Percentiles rank a stretch among this genome's conserved stretches.
These are phyloP conservation scores for Stagonosporopsis vannaccii DNA, from an alignment of 2,329 filamentous ascomycete species.

Conservation along the genomic window DNA sequence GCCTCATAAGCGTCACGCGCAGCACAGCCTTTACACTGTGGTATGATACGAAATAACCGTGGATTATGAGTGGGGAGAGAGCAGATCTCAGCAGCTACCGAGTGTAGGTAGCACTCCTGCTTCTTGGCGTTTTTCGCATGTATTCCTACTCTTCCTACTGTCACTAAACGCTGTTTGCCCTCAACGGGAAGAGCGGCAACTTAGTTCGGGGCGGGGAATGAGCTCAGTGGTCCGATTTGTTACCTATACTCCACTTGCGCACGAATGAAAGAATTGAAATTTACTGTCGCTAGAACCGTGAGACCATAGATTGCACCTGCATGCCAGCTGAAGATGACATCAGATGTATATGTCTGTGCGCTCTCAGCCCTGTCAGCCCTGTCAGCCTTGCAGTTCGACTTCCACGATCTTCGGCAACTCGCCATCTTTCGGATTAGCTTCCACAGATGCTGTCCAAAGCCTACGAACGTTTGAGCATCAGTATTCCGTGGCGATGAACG, in stretches of 20 bases:
- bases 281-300: neutral
- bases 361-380: neutral
- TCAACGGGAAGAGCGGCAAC: constrained; percentile 23
- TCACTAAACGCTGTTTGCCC: constrained; percentile 45
- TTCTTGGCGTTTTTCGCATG: constrained; percentile 32
- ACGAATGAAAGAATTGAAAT: constrained; percentile 23
- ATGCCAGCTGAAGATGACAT: constrained; percentile 2
- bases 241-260: constrained; percentile 43
- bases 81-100: constrained; percentile 4
- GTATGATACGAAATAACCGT: constrained; percentile 4
- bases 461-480: neutral
- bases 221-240: constrained; percentile 31
- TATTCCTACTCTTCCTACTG: constrained; percentile 49
- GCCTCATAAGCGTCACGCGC: constrained; percentile 23
- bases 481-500: neutral
- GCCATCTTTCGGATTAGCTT: neutral
- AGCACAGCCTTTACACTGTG: neutral
- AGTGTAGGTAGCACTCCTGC: constrained; percentile 4
- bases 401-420: neutral
- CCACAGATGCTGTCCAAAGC: neutral
- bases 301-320: neutral
- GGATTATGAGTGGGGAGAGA: constrained; percentile 2
- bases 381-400: neutral
- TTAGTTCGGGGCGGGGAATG: constrained; percentile 21
- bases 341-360: constrained; percentile 6